Evolutionary conservation across 768 basidiomycete genomes (phyloP).

Genomic region (Heimioporus sp.): DNA sequence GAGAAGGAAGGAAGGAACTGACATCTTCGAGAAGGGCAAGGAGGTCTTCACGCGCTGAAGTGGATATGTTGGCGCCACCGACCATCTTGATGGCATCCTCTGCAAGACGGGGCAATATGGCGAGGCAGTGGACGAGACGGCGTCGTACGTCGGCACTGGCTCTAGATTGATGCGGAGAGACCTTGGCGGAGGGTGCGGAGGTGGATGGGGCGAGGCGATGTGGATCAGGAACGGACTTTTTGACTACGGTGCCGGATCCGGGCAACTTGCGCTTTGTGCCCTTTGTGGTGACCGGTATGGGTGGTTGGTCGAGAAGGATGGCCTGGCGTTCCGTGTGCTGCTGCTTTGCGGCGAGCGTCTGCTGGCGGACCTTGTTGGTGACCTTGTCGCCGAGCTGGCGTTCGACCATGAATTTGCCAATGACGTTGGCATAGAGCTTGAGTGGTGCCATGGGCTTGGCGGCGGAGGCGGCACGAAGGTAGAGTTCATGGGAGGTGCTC

Average conservation of each 20-base stretch:
- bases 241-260: constrained; percentile 26
- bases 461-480: constrained; percentile 59
- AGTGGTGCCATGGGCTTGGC: constrained; percentile 62
- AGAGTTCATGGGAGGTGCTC: constrained; percentile 64
- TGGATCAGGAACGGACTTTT: constrained; percentile 27
- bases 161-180: constrained; percentile 26
- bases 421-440: constrained; percentile 70
- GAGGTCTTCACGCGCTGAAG: constrained; percentile 40
- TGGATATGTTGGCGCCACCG: constrained; percentile 39
- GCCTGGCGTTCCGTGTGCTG: constrained; percentile 49
- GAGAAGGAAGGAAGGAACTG: constrained; percentile 3
- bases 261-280: constrained; percentile 41
- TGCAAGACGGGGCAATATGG: constrained; percentile 45
- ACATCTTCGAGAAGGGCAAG: constrained; percentile 52
- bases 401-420: constrained; percentile 69
- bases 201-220: constrained; percentile 31
- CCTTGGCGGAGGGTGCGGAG: constrained; percentile 26
- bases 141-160: constrained; percentile 25
- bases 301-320: constrained; percentile 41
- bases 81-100: constrained; percentile 41
- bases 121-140: constrained; percentile 50
- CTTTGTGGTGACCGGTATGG: constrained; percentile 33
- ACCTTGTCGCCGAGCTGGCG: constrained; percentile 51
- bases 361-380: constrained; percentile 46
- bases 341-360: constrained; percentile 43